Evolutionary conservation across 192 early-diverging fungal species (phyloP), one percentile per base, ranked within the genome.

Genomic region (Rhizoclosmatium globosum): DNA sequence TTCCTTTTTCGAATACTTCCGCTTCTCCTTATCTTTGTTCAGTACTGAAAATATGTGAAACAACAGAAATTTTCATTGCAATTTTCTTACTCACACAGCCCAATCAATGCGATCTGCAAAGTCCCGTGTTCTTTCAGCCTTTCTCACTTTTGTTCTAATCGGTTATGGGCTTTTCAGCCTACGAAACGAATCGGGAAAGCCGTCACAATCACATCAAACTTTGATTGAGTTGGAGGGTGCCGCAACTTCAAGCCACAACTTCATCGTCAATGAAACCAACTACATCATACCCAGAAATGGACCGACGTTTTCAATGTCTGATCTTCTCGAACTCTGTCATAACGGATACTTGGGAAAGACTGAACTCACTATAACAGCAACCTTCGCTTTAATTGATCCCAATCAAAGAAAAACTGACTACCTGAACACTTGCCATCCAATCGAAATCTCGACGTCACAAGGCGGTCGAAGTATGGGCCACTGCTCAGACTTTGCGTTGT

Each of bases 401-500:
- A 13, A 7, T 53, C 9, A 53, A 13, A 13, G 6, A 53, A 7
- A 17, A 13, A 7, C 6, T 0, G 66, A 68, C 46, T 74, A 74
- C 72, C 64, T 77, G 15, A 9, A 17, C 17, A 48, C 47, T 43
- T 77, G 76, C 47, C 21, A 58, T 39, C 47, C 76, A 19, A 19
- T 77, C n/a, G 76, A 77, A 69, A 68, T 77, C n/a, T 38, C 53
- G 4, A 77, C 76, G 9, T 47, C 42, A n/a, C 62, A 68, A 53
- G 47, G 3, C 1, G 76, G 64, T 6, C 31, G 76, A 15, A 68
- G 64, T 31, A 68, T 45, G 4, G 76, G 76, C 42, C 76, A 77
- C n/a, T 77, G 76, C 47, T 69, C 47, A 48, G 76, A 77, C 23
- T 77, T 77, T 69, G 76, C 53, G n/a, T 7, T 57, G 19, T 77